Base-by-base conservation (phyloP, 495 filamentous ascomycete genomes). In the Durotheca rogersii region DNA sequence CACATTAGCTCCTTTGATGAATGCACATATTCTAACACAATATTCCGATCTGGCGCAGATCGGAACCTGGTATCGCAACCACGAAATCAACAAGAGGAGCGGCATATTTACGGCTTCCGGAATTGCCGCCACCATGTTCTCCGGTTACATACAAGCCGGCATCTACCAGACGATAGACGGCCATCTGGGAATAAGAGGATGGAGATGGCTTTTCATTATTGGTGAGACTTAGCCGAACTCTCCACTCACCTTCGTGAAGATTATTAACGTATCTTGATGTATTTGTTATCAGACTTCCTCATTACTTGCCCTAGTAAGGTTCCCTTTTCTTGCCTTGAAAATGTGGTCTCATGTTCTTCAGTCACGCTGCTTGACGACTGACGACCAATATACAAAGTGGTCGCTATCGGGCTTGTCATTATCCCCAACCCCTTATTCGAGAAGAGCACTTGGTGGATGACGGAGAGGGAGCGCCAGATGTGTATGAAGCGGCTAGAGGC, bases 51-150 rank as follows among this genome's bases (percentile, higher is more conserved):
- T 27, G 23, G 23, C 9, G 23, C n/a, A 50, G 34, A 46, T 70
- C 11, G 67, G 67, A 18, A 46, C 65, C 15, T 70, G 67, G 71
- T 74, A 74, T 50, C 62, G 67, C 7, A 57, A 65, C 27, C 63
- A 71, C 34, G 71, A 74, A 41, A 70, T 72, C 23, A 53, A 47
- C 1, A 39, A 61, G 23, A 58, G 65, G 14, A 41, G 48, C n/a
- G 57, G 56, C 6, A 45, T 67, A 7, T 67, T 66, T 23, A 65
- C 50, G 14, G 58, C 65, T 19, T 56, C 60, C 3, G 55, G 51
- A 1, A 58, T 58, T 3, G 41, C 58, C 4, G 65, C 57, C 2
- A 58, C 57, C 3, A 64, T 68, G 60, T 64, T 68, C 35, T 56
- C 54, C 10, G 65, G 65, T 0, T 66, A 66, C 37, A 40, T 68